Base-by-base conservation (phyloP, 495 filamentous ascomycete species). In the Hypoxylon perforatum region DNA sequence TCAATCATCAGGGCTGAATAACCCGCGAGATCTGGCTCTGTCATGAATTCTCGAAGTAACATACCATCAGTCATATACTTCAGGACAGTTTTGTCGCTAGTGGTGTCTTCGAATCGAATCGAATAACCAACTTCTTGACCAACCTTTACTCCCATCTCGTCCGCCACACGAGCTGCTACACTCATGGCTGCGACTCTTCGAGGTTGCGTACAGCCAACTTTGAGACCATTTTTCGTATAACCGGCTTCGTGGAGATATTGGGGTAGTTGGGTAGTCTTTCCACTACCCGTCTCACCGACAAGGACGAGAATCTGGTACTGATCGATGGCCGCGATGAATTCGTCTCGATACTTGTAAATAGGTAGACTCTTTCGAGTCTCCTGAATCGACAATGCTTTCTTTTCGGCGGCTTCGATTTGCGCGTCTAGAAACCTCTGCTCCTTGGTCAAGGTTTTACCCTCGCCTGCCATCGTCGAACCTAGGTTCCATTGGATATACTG, bases 1-100 rank as follows among this genome's bases (percentile, higher is more conserved):
- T 99, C 95, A 63, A 99, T 94, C 91, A 99, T 97, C 63, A 99
- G 72, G 2, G 90, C 91, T 0, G 92, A 90, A 72, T 98, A 98
- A n/a, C 85, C 87, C 10, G 88, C 84, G 10, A 98, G 78, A 56
- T 92, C 90, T 0, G 96, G 94, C 74, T 97, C 93, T 0, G 92
- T 93, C 67, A 97, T 85, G 64, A 97, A 90, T 72, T 97, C 94
- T 71, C 94, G 85, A 17, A 98, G 81, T 42, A 98, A 82, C 93
- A 98, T 97, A 62, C 95, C 95, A 74, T 99, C 95, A 2, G 95
- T 99, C 93, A 97, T 96, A 74, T 97, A 99, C 76, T 97, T 97
- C 22, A 99, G 76, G 39, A 94, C 83, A 0, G 95, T 98, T 78
- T 97, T 96, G 64, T 97, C 93, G 70, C 87, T 92, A 0, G 95